Base-by-base conservation (phyloP, 106 monocot genomes). In the Dendrobium catenatum region DNA sequence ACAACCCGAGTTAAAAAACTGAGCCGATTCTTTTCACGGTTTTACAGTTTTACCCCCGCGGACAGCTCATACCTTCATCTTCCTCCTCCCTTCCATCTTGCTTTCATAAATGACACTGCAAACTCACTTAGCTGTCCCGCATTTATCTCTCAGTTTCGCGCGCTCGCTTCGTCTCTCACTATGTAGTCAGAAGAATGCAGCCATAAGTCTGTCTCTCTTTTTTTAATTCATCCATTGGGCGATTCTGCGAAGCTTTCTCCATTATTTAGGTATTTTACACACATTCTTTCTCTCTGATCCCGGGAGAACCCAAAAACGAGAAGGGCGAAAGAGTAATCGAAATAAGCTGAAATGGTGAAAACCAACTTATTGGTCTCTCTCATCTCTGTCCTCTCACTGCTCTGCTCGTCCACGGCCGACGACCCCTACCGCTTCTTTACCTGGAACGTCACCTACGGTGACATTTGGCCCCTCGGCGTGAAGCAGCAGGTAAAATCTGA, bases 361-460 rank as follows among this genome's bases (percentile, higher is more conserved):
- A 27, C 19, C 44, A 61, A 15, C 20, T 0, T 78, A 37, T 55
- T 68, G 9, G 59, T 55, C 6, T 81, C 54, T 58, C 7, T 80
- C 75, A 11, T 82, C 77, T 47, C 51, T 73, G 6, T 72, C 49
- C 20, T 73, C 17, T n/a, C 77, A 10, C 4, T 83, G 11, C 56
- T 84, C 73, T 9, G 73, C 33, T 73, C 80, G 20, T 80, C 82
- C 27, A 27, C 33, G 47, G 85, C 82, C 26, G 92, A 92, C 11
- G 92, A 92, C 78, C 92, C 92, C 42, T 92, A 92, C 89, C 78
- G 92, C 27, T 92, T 89, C 87, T 89, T 87, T 81, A 92, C 87
- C 9, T 92, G 92, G 92, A 84, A 79, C 26, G 80, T 92, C 81
- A 91, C 91, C 73, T 91, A 83, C 77, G 91, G 89, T 44, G 85